Evolutionary conservation across 768 basidiomycete species (phyloP).

Genomic region (Podaxis rugospora): DNA sequence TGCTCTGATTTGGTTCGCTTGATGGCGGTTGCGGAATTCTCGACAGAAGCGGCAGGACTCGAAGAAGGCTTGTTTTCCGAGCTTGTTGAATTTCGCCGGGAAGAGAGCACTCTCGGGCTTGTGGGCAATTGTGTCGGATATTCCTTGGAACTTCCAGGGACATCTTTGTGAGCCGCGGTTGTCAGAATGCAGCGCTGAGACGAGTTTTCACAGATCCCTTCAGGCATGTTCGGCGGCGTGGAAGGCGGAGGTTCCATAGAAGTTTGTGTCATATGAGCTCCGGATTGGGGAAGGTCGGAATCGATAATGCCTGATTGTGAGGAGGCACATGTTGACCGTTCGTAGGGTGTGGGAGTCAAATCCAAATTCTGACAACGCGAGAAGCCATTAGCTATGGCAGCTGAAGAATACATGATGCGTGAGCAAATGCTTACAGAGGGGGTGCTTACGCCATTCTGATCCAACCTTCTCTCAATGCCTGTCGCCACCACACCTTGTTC

Average conservation of each 20-base stretch:
- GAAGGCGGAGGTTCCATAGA: background rate
- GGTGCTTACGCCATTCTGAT: background rate
- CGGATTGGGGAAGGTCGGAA: background rate
- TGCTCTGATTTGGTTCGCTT: background rate
- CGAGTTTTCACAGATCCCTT: background rate
- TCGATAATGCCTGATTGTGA: slow-evolving; percentile 1
- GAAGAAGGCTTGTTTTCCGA: background rate
- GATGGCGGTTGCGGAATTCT: background rate
- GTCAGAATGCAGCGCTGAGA: background rate
- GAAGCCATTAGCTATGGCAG: background rate
- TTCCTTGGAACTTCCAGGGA: background rate
- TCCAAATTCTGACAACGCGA: background rate
- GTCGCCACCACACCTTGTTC: background rate
- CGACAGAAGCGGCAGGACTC: background rate
- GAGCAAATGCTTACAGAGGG: background rate
- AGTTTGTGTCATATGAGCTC: background rate
- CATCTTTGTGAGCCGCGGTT: background rate
- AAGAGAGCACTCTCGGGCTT: background rate
- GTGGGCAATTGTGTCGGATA: background rate
- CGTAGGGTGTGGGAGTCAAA: slow-evolving; percentile 7
- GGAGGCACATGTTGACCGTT: background rate
- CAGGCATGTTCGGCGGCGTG: background rate
- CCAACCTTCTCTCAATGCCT: background rate
- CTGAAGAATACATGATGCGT: background rate
- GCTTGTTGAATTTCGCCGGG: background rate